Evolutionary conservation across 768 basidiomycete genomes (phyloP), one percentile per base, ranked within the genome.

Genomic region (Tubosaeta sp.): DNA sequence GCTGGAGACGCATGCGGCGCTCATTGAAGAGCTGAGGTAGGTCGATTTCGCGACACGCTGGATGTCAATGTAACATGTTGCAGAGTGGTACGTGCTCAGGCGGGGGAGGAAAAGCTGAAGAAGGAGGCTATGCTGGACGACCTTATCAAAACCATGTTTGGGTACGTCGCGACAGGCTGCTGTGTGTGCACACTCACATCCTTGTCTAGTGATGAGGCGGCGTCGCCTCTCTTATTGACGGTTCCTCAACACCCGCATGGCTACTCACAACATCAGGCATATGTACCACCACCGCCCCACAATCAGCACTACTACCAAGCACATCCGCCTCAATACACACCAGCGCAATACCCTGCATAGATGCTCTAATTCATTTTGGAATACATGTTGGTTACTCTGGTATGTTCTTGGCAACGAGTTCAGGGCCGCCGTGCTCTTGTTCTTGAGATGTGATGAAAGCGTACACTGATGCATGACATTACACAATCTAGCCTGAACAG

Each of bases 81-180:
- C 35, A 69, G 79, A 31, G 69, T 74, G 14, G 67, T 78, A 8
- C 76, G 77, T 51, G 66, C 69, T 4, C 83, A 89, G 55, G 63
- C 75, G 47, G 72, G 73, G 55, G 72, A 67, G 48, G 79, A 82
- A 67, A 75, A 72, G 51, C 69, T 80, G 45, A 75, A 76, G 48
- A 89, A 87, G 59, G 86, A 89, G 44, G 66, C 57, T n/a, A 73
- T 77, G 53, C 58, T 89, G 43, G 82, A 87, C 58, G 71, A 73
- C 34, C 61, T 83, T 13, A 63, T 84, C 52, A 67, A 73, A 44
- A 64, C 58, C 3, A 62, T 68, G 44, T 83, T 83, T 65, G 81
- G 82, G 82, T 80, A 54, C 71, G 71, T 47, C 2, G 7, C 10
- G 52, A 65, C 51, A 19, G 25, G 25, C 27, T 12, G 4, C 35